Evolutionary conservation across 306 rosid genomes (phyloP), one percentile per base, ranked within the genome.

Genomic region (Biancaea sappan): DNA sequence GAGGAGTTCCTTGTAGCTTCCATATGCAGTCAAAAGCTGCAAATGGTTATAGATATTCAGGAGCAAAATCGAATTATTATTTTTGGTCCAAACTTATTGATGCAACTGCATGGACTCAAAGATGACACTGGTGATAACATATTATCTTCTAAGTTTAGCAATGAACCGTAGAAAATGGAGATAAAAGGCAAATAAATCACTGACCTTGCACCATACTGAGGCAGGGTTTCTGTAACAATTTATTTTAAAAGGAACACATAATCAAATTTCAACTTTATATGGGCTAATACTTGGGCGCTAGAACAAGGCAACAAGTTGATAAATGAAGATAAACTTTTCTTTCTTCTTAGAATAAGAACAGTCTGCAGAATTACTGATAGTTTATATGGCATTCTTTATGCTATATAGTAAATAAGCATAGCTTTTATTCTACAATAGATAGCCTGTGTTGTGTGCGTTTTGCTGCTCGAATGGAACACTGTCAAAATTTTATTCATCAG

Each of bases 1-100:
- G 32, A 57, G 57, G 59, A 48, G 50, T 48, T 50, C 34, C 59
- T 73, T 40, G 52, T 6, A 28, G 44, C 62, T 79, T 72, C 44
- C 53, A 57, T 40, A 32, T 5, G 34, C 48, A 28, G 14, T 31
- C 48, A 34, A 73, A 59, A 59, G 72, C 68, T 29, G 35, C 70
- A 53, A 44, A 19, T 69, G 41, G 37, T 19, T 35, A 71, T 29
- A 29, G 57, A 56, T 16, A 67, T 41, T n/a, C 18, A 34, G 25
- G 41, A 48, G 31, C 15, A 75, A 68, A 63, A 53, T 6, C 11
- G 18, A 34, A 41, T 54, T 48, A 60, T 24, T 60, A 12, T 69
- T 64, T 77, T 21, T 6, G 31, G 14, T 44, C 61, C 37, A 21
- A 31, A 25, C 58, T 59, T 51, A 7, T 1, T 2, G 25, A 70